Conservation (phyloP, 331 rosid species). For the Quercus tomentella region DNA sequence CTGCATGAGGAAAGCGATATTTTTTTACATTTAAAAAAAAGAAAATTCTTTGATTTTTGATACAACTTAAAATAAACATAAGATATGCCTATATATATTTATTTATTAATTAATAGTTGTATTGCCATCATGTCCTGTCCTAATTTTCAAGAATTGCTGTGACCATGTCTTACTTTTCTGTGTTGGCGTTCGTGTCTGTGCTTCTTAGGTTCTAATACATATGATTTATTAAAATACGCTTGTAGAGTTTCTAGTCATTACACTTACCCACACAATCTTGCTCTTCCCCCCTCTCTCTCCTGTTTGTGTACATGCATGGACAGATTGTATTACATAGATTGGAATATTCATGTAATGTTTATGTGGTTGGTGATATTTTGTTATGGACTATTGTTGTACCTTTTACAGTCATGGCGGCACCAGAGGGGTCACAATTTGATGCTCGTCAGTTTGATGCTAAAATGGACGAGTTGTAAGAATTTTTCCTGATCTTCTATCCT, state of each 20-base stretch:
- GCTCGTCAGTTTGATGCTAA: constrained; percentile 49
- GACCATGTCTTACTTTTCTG: too few species aligned
- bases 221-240: neutral
- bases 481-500: neutral
- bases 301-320: neutral
- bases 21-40: too few species aligned
- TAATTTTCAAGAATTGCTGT: too few species aligned
- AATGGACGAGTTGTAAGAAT: constrained; percentile 62
- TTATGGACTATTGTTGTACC: neutral
- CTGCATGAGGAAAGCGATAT: too few species aligned
- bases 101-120: too few species aligned
- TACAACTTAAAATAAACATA: too few species aligned
- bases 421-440: constrained; percentile 63
- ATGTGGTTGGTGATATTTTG: neutral
- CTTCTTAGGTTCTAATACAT: neutral
- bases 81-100: too few species aligned
- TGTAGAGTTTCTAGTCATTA: neutral
- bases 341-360: neutral
- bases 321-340: neutral
- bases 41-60: too few species aligned
- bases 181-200: too few species aligned
- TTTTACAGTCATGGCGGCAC: constrained; percentile 65
- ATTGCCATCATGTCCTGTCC: too few species aligned
- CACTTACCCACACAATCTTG: neutral
- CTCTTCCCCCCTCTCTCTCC: neutral